These are phyloP conservation scores for Paramecium sonneborni DNA, from an alignment of 73 alveolate genomes.

Conservation along the genomic window DNA sequence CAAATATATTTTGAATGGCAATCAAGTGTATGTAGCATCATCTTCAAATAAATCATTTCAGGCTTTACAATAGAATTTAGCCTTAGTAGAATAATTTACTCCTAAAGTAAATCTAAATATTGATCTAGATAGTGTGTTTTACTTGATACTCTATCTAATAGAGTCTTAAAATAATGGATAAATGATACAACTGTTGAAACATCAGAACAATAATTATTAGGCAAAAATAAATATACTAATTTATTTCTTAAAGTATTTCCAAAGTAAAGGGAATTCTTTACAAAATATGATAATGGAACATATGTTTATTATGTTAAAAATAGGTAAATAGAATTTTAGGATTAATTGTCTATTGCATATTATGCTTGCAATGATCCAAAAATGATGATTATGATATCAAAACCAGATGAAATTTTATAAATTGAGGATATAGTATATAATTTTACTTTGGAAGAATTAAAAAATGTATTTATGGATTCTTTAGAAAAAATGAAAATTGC, in stretches of 20 bases:
- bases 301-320: neutral
- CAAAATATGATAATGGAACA: neutral
- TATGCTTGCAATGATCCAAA: constrained; percentile 41
- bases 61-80: neutral
- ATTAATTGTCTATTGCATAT: constrained; percentile 51
- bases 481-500: neutral
- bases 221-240: neutral
- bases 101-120: neutral
- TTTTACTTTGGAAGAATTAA: neutral
- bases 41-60: neutral
- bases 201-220: neutral
- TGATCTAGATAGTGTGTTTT: neutral
- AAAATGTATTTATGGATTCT: neutral
- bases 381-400: neutral
- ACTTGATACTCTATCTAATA: neutral
- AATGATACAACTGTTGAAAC: neutral
- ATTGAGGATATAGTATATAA: neutral
- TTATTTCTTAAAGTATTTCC: neutral
- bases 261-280: neutral
- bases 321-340: neutral
- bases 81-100: constrained; percentile 1
- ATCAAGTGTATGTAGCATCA: constrained; percentile 9
- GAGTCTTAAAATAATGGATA: constrained; percentile 24
- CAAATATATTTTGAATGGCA: neutral
- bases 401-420: constrained; percentile 24